These are phyloP conservation scores for Blastobotrys raffinosifermentans DNA, from an alignment of 1,139 yeast genomes.

Conservation along the genomic window DNA sequence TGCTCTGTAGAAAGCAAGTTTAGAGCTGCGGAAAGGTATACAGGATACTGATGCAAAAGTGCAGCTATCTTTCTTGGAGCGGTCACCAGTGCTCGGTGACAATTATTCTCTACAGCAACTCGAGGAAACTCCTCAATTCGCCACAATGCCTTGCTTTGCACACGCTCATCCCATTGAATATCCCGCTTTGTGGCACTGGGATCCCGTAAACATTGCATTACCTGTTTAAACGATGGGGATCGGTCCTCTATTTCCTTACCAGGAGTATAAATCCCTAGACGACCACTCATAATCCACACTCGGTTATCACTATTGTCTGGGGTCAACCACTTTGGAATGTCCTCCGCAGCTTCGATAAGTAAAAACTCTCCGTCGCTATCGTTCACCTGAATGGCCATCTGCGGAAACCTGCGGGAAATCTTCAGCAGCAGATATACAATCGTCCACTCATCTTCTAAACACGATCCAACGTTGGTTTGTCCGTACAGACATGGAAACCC, in stretches of 20 bases:
- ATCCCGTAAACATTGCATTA: no score
- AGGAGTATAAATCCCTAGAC: background rate
- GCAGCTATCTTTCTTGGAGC: constrained; percentile 19
- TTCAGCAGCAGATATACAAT: constrained; percentile 38
- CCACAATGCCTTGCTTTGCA: constrained; percentile 10
- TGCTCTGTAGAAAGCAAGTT: constrained; percentile 8
- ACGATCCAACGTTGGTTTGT: constrained; percentile 40
- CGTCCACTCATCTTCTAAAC: constrained; percentile 44
- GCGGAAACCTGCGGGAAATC: constrained; percentile 32
- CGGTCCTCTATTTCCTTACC: background rate
- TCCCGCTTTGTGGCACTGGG: background rate
- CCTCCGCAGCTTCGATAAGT: constrained; percentile 44
- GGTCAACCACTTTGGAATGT: constrained; percentile 41
- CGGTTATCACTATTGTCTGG: constrained; percentile 37
- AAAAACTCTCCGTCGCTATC: constrained; percentile 57
- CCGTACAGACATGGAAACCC: constrained; percentile 38
- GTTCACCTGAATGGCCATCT: constrained; percentile 43
- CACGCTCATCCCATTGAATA: constrained; percentile 4
- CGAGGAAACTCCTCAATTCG: constrained; percentile 10
- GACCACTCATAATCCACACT: background rate
- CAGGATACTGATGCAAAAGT: constrained; percentile 17
- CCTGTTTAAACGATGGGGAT: background rate
- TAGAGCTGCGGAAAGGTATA: constrained; percentile 14
- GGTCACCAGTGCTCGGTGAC: constrained; percentile 14
- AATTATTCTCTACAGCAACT: constrained; percentile 11